These are phyloP conservation scores for Diutina sp. DNA, from an alignment of 1,139 yeast genomes.

Conservation along the genomic window DNA sequence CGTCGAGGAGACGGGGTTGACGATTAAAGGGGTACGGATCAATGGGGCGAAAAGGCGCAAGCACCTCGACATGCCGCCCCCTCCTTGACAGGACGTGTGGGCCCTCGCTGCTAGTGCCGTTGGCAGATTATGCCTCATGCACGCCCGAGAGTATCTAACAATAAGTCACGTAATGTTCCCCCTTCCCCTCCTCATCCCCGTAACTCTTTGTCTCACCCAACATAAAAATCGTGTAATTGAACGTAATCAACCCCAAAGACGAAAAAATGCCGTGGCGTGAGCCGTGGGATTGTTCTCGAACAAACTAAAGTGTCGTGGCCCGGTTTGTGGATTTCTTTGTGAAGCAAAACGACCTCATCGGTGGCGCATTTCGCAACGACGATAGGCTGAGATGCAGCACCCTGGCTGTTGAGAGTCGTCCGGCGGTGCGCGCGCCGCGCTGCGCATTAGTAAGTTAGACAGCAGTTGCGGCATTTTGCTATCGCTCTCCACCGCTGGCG, in stretches of 20 bases:
- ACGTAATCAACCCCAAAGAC: too few relatives aligned
- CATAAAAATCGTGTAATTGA: too few relatives aligned
- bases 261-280: too few relatives aligned
- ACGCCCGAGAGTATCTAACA: not conserved
- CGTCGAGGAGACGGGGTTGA: conserved; percentile 34
- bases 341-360: not conserved
- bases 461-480: not conserved
- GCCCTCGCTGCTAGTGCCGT: not conserved
- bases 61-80: conserved; percentile 4
- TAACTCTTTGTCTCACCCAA: not conserved
- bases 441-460: not conserved
- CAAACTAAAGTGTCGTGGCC: too few relatives aligned
- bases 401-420: not conserved
- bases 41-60: conserved; percentile 21
- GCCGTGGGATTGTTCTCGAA: too few relatives aligned
- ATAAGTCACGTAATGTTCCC: not conserved
- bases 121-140: not conserved
- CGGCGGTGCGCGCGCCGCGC: not conserved
- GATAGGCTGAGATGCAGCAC: not conserved
- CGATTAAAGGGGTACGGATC: conserved; percentile 33
- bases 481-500: not conserved
- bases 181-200: not conserved
- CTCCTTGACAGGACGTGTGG: not conserved
- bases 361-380: not conserved
- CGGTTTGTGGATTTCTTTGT: too few relatives aligned